Evolutionary conservation across 2,329 filamentous ascomycete species (phyloP), one percentile per base, ranked within the genome.

Genomic region (Colletotrichum coccodes): DNA sequence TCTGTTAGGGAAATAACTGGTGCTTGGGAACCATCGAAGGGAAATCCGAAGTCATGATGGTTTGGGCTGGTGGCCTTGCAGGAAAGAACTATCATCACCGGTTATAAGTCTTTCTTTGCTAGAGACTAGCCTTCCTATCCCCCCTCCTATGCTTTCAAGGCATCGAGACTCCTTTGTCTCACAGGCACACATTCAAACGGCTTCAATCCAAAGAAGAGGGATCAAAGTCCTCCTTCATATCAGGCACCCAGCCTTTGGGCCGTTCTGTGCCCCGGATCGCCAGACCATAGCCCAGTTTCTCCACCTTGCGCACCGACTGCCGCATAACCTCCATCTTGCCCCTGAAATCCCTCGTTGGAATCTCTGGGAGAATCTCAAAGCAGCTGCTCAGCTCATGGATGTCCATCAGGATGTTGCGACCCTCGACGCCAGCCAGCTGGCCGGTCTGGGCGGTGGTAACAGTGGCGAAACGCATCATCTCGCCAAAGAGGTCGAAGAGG

Each of bases 401-500:
- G 80, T 98, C 96, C 9, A 88, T 85, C 57, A 98, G 83, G 49
- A 98, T 92, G 6, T 90, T 90, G 44, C 89, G 80, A 16, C 68
- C 44, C 73, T 54, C 58, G 63, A 68, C 64, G 34, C 82, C 81
- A 4, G 83, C 85, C 70, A 85, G 79, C 73, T 79, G 82, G 16
- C 92, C 92, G 8, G 85, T 91, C 6, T 94, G 92, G 1, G 94
- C 94, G 78, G 97, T 92, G 30, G 91, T 90, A 6, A 95, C 95
- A 58, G 97, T 96, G 0, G 94, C 94, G 80, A 98, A 98, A 34
- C 95, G 89, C 96, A 99, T 99, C 84, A 98, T 86, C 83, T 99
- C 96, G 44, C 96, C 96, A 1, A 95, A 95, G 73, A 98, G 88
- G 79, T 99, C 96, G 76, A 97, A 98, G 3, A 99, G 82, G 9